Evolutionary conservation across 169 alveolate species (phyloP), one percentile per base, ranked within the genome.

Genomic region (Cryptosporidium sp.): DNA sequence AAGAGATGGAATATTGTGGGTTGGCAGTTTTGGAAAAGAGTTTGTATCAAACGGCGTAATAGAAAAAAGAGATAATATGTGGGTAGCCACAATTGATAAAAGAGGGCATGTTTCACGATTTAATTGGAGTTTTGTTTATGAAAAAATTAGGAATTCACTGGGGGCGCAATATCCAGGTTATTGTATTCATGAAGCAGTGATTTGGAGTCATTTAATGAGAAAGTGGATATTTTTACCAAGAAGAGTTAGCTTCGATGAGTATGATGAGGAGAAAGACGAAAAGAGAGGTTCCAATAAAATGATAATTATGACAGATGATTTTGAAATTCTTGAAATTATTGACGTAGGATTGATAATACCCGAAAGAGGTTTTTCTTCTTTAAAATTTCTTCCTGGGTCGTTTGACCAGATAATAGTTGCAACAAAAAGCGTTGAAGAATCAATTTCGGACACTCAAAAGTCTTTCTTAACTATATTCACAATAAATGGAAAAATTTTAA

Each of bases 21-120:
- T 91, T 51, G 94, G 94, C 3, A 68, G 87, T 48, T 91, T 91
- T 60, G 94, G 94, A 21, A 91, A 91, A 75, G 94, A 91, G 21
- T 91, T 69, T 56, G 89, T 85, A 9, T 65, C 92, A 56, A 92
- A 86, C 44, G 87, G 84, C 33, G n/a, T 51, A 12, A 48, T 91
- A 14, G 23, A 69, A 29, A 71, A 75, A 29, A 65, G 53, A 26
- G 86, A 75, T 56, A 85, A 84, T 84, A 67, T 75, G 86, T 91
- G 94, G 94, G 94, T 91, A 37, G 86, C 69, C 29, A 56, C 75
- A 33, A 75, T 91, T 45, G 86, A 65, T 31, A 73, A 69, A 16
- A 48, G 69, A 33, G 93, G 94, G 0, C 21, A 35, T 21, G 68
- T 87, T 45, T 23, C 62, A n/a, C 48, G 86, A n/a, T 52, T 18